A percentile compares a stretch with the other conserved stretches of the same genome.
phyloP scores from a whole-genome alignment of 345 rosid genomes.

The Hibiscus mutabilis region DNA sequence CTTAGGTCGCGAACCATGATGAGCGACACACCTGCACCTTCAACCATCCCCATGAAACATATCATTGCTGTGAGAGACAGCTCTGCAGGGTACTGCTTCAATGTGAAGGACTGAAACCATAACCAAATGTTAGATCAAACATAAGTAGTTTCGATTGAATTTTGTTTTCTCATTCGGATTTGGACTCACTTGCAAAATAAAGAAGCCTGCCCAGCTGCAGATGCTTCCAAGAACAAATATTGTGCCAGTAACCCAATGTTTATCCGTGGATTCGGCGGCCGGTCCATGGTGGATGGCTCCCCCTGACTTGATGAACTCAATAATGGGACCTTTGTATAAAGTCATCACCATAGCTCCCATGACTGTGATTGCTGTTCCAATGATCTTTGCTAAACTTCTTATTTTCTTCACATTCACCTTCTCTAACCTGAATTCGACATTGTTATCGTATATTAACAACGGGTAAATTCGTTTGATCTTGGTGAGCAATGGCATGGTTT shows the following conservation, averaged over 20 bases:
- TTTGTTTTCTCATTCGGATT: not conserved
- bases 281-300: constrained; percentile 29
- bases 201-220: constrained; percentile 70
- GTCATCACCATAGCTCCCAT: constrained; percentile 96
- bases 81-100: constrained; percentile 82
- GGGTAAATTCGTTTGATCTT: not conserved
- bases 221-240: constrained; percentile 58
- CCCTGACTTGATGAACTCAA: constrained; percentile 35
- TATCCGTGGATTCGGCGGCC: constrained; percentile 24
- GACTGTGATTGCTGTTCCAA: constrained; percentile 71
- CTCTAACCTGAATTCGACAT: constrained; percentile 50
- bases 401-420: constrained; percentile 48
- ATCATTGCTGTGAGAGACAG: constrained; percentile 68
- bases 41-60: constrained; percentile 72
- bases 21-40: constrained; percentile 56
- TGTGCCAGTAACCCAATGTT: constrained; percentile 65
- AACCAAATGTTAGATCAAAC: not conserved
- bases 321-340: constrained; percentile 73
- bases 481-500: not conserved
- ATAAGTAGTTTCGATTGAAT: not conserved
- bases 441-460: not conserved
- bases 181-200: constrained; percentile 59
- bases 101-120: constrained; percentile 44
- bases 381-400: constrained; percentile 61
- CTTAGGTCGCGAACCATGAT: constrained; percentile 67